Evolutionary conservation across 2,329 filamentous ascomycete genomes (phyloP).

Genomic region (Fusarium virguliforme): DNA sequence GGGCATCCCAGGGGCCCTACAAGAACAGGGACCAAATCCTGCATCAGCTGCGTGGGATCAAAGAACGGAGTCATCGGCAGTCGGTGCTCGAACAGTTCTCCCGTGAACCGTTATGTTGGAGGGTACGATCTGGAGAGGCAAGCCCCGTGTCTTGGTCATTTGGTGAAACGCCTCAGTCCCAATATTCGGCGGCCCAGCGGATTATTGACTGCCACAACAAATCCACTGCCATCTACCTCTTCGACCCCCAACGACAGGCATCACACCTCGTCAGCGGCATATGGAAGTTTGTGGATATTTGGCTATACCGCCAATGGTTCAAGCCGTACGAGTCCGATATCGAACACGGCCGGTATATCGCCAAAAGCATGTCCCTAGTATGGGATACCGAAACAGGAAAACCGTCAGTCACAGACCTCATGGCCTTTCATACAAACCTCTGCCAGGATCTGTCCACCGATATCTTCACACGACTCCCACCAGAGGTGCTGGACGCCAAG

Average conservation of each 20-base stretch:
- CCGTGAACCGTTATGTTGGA: not conserved
- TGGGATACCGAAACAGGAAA: not conserved
- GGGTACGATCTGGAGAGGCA: not conserved
- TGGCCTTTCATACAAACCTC: not conserved
- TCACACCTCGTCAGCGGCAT: not conserved
- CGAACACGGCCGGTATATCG: conserved; percentile 8
- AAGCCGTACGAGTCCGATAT: conserved; percentile 16
- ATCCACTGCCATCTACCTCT: conserved; percentile 15
- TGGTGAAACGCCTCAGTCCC: not conserved
- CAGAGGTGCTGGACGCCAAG: not conserved
- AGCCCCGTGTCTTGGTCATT: conserved; percentile 8
- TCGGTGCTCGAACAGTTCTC: conserved; percentile 1
- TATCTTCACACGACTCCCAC: not conserved
- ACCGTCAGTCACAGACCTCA: not conserved
- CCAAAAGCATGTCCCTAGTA: not conserved
- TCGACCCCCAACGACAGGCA: not conserved
- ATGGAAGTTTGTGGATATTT: conserved; percentile 16
- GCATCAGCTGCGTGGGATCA: conserved; percentile 1
- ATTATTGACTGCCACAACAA: conserved; percentile 12
- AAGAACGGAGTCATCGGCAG: conserved; percentile 4
- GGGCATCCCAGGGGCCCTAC: not conserved
- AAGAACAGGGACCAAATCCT: conserved; percentile 12
- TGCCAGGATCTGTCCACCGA: conserved; percentile 12
- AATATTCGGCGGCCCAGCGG: not conserved
- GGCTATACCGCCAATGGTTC: conserved; percentile 26